Percentiles rank a stretch among this genome's conserved stretches.
Evolutionary conservation across 768 basidiomycete genomes (phyloP).

Genomic region (Hysterangium stoloniferum): DNA sequence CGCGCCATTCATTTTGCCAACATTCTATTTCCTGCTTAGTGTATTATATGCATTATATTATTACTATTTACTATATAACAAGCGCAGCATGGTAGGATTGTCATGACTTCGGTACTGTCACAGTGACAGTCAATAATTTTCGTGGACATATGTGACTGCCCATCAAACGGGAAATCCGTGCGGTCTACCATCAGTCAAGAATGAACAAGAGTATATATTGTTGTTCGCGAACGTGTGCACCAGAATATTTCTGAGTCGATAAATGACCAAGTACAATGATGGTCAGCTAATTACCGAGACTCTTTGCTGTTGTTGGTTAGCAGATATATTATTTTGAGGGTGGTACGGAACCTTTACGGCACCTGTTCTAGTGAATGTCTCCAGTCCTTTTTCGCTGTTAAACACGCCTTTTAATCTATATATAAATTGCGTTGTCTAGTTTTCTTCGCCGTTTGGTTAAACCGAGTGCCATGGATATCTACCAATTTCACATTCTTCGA

Average conservation of each 20-base stretch:
- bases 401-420: slow-evolving; percentile 63
- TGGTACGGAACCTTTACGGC: slow-evolving; percentile 30
- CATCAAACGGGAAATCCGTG: slow-evolving; percentile 91
- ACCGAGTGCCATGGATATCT: background rate
- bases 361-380: background rate
- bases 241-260: slow-evolving; percentile 91
- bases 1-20: too few relatives aligned
- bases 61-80: too few relatives aligned
- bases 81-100: too few relatives aligned
- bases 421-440: too few relatives aligned
- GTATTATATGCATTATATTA: too few relatives aligned
- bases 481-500: too few relatives aligned
- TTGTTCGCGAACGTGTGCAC: slow-evolving; percentile 86
- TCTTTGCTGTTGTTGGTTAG: slow-evolving; percentile 91
- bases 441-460: too few relatives aligned
- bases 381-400: slow-evolving; percentile 86
- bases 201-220: slow-evolving; percentile 99
- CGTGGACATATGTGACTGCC: too few relatives aligned
- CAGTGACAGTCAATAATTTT: too few relatives aligned
- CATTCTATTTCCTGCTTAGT: too few relatives aligned
- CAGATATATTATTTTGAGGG: slow-evolving; percentile 97
- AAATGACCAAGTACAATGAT: slow-evolving; percentile 97
- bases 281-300: slow-evolving; percentile 90
- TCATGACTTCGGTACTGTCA: too few relatives aligned
- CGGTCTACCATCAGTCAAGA: slow-evolving; percentile 84